Evolutionary conservation across 2,329 filamentous ascomycete species (phyloP).

Genomic region (Aureobasidium leucospermi): DNA sequence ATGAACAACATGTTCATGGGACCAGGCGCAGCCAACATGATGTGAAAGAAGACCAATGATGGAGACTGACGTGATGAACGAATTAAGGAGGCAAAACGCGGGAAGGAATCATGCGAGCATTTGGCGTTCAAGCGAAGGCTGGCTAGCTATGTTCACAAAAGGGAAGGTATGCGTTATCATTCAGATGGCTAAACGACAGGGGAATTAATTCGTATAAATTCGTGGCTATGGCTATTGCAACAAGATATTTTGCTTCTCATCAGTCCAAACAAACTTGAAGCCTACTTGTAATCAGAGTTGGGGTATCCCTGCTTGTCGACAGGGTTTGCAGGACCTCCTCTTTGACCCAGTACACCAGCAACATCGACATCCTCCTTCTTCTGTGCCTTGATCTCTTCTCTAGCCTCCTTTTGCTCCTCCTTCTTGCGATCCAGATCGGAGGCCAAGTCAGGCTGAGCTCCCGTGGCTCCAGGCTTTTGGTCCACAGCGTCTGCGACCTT

Average conservation of each 20-base stretch:
- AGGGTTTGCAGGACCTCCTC: slow-evolving; percentile 38
- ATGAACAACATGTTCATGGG: slow-evolving; percentile 15
- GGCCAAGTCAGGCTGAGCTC: slow-evolving; percentile 33
- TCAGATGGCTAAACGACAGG: background rate
- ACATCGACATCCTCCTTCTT: slow-evolving; percentile 31
- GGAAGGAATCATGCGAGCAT: background rate
- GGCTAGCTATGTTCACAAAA: background rate
- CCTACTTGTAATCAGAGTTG: slow-evolving; percentile 17
- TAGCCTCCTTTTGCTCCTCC: slow-evolving; percentile 38
- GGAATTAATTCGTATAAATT: background rate
- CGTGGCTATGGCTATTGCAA: background rate
- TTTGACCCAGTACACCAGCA: slow-evolving; percentile 38
- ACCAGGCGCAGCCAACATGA: slow-evolving; percentile 11
- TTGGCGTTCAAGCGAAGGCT: background rate
- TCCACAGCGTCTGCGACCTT: slow-evolving; percentile 36
- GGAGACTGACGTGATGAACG: background rate
- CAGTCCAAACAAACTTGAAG: background rate
- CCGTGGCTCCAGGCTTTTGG: slow-evolving; percentile 29
- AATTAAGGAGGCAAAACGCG: background rate
- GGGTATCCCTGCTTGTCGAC: slow-evolving; percentile 28
- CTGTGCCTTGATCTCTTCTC: slow-evolving; percentile 35
- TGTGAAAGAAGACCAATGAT: slow-evolving; percentile 1
- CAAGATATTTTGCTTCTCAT: background rate
- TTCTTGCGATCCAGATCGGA: slow-evolving; percentile 44
- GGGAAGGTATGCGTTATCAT: background rate